Conservation (phyloP, 441 rosid species). For the Biscutella laevigata region DNA sequence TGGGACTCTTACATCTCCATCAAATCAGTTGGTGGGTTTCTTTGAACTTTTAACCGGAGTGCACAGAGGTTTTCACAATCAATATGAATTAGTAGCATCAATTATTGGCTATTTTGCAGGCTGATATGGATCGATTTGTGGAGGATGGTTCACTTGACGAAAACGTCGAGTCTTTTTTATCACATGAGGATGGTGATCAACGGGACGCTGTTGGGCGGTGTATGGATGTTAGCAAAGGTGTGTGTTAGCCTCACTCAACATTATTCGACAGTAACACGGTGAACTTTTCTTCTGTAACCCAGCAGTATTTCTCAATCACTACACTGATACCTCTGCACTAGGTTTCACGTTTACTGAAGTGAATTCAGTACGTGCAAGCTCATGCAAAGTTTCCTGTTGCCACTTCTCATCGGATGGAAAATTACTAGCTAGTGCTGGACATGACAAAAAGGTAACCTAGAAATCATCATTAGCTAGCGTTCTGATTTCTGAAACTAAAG, state of each 20-base stretch:
- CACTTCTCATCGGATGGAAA: conserved; percentile 95
- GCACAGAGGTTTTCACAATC: background rate
- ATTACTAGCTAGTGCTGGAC: conserved; percentile 83
- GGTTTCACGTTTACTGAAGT: conserved; percentile 75
- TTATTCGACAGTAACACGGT: background rate
- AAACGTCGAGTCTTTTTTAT: conserved; percentile 71
- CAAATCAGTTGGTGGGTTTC: conserved; percentile 70
- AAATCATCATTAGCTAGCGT: too few relatives aligned
- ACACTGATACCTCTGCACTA: conserved; percentile 23
- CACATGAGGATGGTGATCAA: conserved; percentile 63
- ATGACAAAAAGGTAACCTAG: conserved; percentile 67
- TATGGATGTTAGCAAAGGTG: conserved; percentile 70
- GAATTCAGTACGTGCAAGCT: conserved; percentile 56
- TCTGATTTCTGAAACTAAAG: too few relatives aligned
- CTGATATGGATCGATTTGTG: conserved; percentile 75
- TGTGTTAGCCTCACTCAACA: conserved; percentile 6
- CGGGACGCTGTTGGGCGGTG: conserved; percentile 50
- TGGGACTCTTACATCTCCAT: conserved; percentile 64
- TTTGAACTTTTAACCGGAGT: conserved; percentile 6
- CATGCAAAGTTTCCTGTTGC: conserved; percentile 61
- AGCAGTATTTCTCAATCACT: conserved; percentile 5
- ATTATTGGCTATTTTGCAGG: conserved; percentile 67
- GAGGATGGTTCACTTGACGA: conserved; percentile 81
- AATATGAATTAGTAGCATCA: conserved; percentile 33
- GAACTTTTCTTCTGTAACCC: conserved; percentile 1